Percentiles rank a stretch among this genome's conserved stretches.
Evolutionary conservation across 2,329 filamentous ascomycete species (phyloP).

Genomic region (Chaetomium strumarium): DNA sequence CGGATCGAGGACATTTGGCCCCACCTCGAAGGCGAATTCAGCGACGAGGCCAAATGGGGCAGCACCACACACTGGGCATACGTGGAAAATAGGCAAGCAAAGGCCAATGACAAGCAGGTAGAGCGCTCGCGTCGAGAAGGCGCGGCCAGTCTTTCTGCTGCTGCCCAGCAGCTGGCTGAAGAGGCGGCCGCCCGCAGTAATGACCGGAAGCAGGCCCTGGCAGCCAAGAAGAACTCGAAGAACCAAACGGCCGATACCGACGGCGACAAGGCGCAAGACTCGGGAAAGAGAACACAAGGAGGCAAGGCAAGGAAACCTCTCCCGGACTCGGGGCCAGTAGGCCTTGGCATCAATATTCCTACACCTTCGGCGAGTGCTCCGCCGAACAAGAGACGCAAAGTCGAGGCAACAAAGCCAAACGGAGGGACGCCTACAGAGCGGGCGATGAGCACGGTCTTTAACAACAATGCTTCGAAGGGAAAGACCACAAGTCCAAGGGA

Average conservation of each 20-base stretch:
- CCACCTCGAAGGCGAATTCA: conserved; percentile 81
- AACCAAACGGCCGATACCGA: conserved; percentile 65
- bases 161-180: conserved; percentile 69
- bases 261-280: conserved; percentile 41
- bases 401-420: conserved; percentile 61
- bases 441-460: conserved; percentile 56
- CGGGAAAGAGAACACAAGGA: conserved; percentile 56
- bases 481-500: conserved; percentile 61
- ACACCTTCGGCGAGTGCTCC: conserved; percentile 46
- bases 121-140: conserved; percentile 75
- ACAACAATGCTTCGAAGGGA: conserved; percentile 46
- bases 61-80: conserved; percentile 95
- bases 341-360: conserved; percentile 58
- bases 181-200: conserved; percentile 82
- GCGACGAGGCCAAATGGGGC: conserved; percentile 88
- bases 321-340: conserved; percentile 37
- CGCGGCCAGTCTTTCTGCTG: conserved; percentile 69
- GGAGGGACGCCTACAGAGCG: conserved; percentile 56
- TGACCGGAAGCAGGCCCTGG: conserved; percentile 73
- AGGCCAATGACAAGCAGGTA: conserved; percentile 54
- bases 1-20: conserved; percentile 85
- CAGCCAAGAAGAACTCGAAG: conserved; percentile 68
- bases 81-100: conserved; percentile 68
- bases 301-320: conserved; percentile 59
- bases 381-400: conserved; percentile 67